Percentiles rank a stretch among this genome's conserved stretches.
phyloP scores from a whole-genome alignment of 257 asterid species.

The Agastache rugosa region DNA sequence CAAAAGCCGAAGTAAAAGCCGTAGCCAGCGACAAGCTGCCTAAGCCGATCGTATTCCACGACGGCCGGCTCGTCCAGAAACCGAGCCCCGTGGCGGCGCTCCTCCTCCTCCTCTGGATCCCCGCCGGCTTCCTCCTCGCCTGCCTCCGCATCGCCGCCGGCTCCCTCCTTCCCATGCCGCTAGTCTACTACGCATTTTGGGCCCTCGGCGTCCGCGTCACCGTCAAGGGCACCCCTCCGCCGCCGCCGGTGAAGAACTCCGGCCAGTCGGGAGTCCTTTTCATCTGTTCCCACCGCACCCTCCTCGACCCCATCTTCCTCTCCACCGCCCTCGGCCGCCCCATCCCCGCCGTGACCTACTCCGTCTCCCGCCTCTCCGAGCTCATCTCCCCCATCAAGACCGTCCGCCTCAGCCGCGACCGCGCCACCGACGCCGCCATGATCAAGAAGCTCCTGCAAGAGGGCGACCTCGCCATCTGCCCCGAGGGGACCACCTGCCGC shows the following conservation, averaged over 20 bases:
- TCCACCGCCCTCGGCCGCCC: slow-evolving; percentile 76
- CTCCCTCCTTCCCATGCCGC: slow-evolving; percentile 66
- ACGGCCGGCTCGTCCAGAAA: slow-evolving; percentile 71
- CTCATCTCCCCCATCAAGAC: slow-evolving; percentile 75
- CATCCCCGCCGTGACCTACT: slow-evolving; percentile 74
- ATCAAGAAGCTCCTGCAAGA: slow-evolving; percentile 54
- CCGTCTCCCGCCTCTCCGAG: slow-evolving; percentile 75
- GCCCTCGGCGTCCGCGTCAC: slow-evolving; percentile 66
- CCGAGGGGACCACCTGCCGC: slow-evolving; percentile 84
- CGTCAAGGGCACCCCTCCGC: slow-evolving; percentile 75
- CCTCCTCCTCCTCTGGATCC: slow-evolving; percentile 70
- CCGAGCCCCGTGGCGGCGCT: slow-evolving; percentile 65
- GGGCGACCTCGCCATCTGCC: slow-evolving; percentile 76
- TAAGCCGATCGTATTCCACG: slow-evolving; percentile 74
- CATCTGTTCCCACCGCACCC: slow-evolving; percentile 75
- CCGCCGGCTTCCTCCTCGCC: slow-evolving; percentile 64
- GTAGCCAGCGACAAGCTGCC: slow-evolving; percentile 57
- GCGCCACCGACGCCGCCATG: slow-evolving; percentile 68
- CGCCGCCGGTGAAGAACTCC: slow-evolving; percentile 38
- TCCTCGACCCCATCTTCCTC: slow-evolving; percentile 76
- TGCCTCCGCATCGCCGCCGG: slow-evolving; percentile 69
- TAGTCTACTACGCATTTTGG: slow-evolving; percentile 61
- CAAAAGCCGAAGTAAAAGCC: slow-evolving; percentile 42
- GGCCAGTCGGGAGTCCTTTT: slow-evolving; percentile 64
- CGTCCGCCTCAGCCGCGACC: slow-evolving; percentile 62